A percentile compares a stretch with the other conserved stretches of the same genome.
Evolutionary conservation across 2,329 filamentous ascomycete genomes (phyloP).

Genomic region (Colletotrichum sp.): DNA sequence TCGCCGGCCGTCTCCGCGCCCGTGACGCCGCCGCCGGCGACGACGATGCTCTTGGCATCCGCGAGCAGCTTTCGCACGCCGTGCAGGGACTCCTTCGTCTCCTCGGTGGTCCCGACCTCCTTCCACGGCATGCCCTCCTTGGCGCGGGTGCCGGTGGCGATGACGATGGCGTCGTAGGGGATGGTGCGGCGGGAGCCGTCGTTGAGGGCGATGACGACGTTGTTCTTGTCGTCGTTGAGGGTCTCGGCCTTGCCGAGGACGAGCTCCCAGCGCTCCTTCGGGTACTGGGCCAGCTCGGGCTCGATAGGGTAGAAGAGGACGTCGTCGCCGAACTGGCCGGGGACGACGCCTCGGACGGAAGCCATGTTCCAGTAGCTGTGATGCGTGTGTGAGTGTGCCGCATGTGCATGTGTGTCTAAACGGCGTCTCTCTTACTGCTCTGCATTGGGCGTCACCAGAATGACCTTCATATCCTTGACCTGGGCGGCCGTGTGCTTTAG

Average conservation of each 20-base stretch:
- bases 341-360: constrained; percentile 58
- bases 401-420: not conserved
- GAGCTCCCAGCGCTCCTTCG: constrained; percentile 50
- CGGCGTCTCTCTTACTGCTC: constrained; percentile 14
- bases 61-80: constrained; percentile 41
- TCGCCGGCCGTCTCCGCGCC: constrained; percentile 58
- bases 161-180: constrained; percentile 55
- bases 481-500: constrained; percentile 52
- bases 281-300: constrained; percentile 50
- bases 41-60: constrained; percentile 51
- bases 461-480: constrained; percentile 50
- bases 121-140: constrained; percentile 56
- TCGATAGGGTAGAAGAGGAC: constrained; percentile 52
- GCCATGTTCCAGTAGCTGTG: constrained; percentile 64
- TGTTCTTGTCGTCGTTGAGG: constrained; percentile 37
- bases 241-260: constrained; percentile 49
- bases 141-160: constrained; percentile 56
- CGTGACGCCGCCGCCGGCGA: constrained; percentile 56
- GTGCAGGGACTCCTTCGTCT: constrained; percentile 45
- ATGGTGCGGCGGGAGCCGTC: constrained; percentile 36
- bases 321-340: constrained; percentile 50
- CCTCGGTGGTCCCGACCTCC: constrained; percentile 42
- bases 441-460: constrained; percentile 58
- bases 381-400: not conserved
- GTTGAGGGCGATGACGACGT: constrained; percentile 39